Conservation (phyloP, 768 basidiomycete species). For the Astraeus odoratus region DNA sequence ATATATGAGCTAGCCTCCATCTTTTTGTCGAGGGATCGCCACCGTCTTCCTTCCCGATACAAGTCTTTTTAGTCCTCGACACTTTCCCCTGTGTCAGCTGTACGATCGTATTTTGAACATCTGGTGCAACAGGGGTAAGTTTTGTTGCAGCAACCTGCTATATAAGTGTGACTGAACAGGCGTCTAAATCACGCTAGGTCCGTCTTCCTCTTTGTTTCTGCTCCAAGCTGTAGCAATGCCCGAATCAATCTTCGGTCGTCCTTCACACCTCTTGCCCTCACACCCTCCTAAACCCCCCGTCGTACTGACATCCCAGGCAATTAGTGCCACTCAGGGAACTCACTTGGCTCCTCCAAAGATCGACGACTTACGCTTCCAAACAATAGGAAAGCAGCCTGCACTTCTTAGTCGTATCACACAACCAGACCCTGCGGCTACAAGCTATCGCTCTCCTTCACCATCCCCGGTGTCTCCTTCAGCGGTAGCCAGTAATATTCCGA, state of each 20-base stretch:
- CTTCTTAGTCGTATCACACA: conserved; percentile 46
- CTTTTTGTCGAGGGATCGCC: too few species aligned
- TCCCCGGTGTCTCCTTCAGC: conserved; percentile 9
- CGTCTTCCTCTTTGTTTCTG: conserved; percentile 2
- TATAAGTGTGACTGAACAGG: too few species aligned
- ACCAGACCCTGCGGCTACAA: conserved; percentile 18
- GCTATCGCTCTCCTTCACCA: conserved; percentile 25
- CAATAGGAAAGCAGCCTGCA: conserved; percentile 48
- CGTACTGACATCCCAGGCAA: background rate
- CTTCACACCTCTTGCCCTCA: conserved; percentile 19
- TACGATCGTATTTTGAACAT: too few species aligned
- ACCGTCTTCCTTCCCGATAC: too few species aligned
- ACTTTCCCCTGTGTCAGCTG: too few species aligned
- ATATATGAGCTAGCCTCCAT: too few species aligned
- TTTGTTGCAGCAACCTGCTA: too few species aligned
- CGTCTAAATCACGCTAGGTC: too few species aligned
- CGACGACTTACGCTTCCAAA: conserved; percentile 40
- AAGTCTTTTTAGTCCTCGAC: too few species aligned
- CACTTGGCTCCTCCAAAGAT: conserved; percentile 22
- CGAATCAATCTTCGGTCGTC: conserved; percentile 25
- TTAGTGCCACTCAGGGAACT: conserved; percentile 1
- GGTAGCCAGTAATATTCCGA: conserved; percentile 1
- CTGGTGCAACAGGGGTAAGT: too few species aligned
- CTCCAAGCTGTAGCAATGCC: conserved; percentile 12
- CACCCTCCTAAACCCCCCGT: background rate